phyloP scores from a whole-genome alignment of 495 filamentous ascomycete genomes.

The Amphirosellinia nigrospora region DNA sequence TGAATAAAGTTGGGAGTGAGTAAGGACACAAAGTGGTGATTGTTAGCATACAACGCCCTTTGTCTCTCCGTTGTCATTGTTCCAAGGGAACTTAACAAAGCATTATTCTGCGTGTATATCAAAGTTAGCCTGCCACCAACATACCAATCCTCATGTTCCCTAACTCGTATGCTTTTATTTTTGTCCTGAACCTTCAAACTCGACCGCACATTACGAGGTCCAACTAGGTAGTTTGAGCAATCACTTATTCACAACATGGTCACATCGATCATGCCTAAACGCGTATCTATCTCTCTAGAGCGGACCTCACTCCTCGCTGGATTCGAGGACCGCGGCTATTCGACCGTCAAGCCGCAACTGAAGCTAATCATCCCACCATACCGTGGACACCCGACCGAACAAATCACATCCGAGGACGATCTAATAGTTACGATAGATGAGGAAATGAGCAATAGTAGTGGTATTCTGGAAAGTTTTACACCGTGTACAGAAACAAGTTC shows the following conservation, averaged over 20 bases:
- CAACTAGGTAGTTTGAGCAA: neutral
- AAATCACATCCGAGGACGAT: neutral
- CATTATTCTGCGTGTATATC: neutral
- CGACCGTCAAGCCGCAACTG: slow-evolving; percentile 20
- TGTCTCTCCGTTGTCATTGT: neutral
- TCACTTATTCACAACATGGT: no score
- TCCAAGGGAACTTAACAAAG: neutral
- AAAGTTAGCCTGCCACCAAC: neutral
- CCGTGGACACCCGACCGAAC: neutral
- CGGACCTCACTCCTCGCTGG: slow-evolving; percentile 23
- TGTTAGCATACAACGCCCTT: neutral
- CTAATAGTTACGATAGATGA: slow-evolving; percentile 22
- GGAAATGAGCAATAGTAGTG: neutral
- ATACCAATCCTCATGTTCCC: neutral
- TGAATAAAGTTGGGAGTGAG: neutral
- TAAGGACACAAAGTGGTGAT: neutral
- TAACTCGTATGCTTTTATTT: neutral
- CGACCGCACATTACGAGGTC: neutral
- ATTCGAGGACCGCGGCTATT: slow-evolving; percentile 16
- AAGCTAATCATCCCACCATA: neutral
- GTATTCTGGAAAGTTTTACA: neutral
- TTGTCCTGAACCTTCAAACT: neutral
- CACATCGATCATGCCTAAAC: neutral
- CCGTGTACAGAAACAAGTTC: neutral
- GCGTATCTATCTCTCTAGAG: neutral